These are phyloP conservation scores for Saccharomycodes ludwigii DNA, from an alignment of 805 yeast species.

Conservation along the genomic window DNA sequence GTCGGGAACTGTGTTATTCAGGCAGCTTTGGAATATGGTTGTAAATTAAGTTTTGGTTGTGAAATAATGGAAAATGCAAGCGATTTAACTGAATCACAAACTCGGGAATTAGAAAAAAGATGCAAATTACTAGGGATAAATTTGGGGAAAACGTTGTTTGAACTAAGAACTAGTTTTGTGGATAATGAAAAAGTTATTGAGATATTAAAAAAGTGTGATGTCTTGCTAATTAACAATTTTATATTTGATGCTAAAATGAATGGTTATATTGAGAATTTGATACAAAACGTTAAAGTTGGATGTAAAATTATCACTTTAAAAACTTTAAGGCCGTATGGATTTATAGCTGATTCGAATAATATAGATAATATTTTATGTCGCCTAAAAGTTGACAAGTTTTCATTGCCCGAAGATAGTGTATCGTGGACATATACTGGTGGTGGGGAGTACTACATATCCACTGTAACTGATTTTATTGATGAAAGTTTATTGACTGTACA, in stretches of 20 bases:
- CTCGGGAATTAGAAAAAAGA: slow-evolving; percentile 43
- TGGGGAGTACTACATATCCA: slow-evolving; percentile 65
- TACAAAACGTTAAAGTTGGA: slow-evolving; percentile 56
- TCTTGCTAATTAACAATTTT: slow-evolving; percentile 71
- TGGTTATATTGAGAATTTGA: slow-evolving; percentile 49
- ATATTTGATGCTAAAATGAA: slow-evolving; percentile 70
- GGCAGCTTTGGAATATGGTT: slow-evolving; percentile 79
- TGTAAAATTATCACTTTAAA: slow-evolving; percentile 69
- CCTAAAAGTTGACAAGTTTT: slow-evolving; percentile 47
- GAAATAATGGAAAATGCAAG: slow-evolving; percentile 84
- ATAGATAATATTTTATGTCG: slow-evolving; percentile 48
- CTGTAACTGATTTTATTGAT: slow-evolving; percentile 36
- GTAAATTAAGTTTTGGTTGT: slow-evolving; percentile 67
- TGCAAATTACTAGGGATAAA: slow-evolving; percentile 52
- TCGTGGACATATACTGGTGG: slow-evolving; percentile 82
- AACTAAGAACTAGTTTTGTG: slow-evolving; percentile 59
- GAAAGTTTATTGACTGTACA: slow-evolving; percentile 17
- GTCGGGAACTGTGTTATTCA: slow-evolving; percentile 88
- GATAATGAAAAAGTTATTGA: slow-evolving; percentile 44
- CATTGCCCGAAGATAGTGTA: slow-evolving; percentile 60
- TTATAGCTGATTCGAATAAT: slow-evolving; percentile 40
- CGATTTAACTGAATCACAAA: slow-evolving; percentile 48
- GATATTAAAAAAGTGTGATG: slow-evolving; percentile 50
- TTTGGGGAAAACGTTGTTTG: slow-evolving; percentile 43
- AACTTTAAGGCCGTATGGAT: slow-evolving; percentile 64